phyloP scores from a whole-genome alignment of 2,329 filamentous ascomycete species.

The Penicillium polonicum region DNA sequence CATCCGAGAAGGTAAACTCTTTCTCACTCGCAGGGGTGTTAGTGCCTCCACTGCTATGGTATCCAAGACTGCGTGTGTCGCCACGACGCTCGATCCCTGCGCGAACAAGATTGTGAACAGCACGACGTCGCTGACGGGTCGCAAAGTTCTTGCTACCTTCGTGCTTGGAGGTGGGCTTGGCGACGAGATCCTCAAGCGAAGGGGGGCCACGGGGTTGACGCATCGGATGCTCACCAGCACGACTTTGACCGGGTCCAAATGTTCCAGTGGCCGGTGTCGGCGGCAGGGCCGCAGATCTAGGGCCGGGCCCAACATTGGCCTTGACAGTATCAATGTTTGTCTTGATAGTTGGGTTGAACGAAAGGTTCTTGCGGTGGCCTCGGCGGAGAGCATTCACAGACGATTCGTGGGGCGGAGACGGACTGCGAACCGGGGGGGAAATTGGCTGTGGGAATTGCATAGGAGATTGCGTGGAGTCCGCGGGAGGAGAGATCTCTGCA shows the following conservation, averaged over 20 bases:
- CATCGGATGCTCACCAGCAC: slow-evolving; percentile 89
- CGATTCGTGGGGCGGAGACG: slow-evolving; percentile 70
- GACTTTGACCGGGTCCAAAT: slow-evolving; percentile 88
- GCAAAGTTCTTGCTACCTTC: slow-evolving; percentile 98
- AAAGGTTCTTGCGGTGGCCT: slow-evolving; percentile 86
- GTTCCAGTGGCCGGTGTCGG: slow-evolving; percentile 76
- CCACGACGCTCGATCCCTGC: slow-evolving; percentile 81
- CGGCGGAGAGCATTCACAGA: slow-evolving; percentile 91
- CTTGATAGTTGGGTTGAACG: slow-evolving; percentile 58
- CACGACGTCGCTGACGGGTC: slow-evolving; percentile 84
- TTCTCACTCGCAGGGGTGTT: slow-evolving; percentile 89
- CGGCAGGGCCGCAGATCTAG: slow-evolving; percentile 78
- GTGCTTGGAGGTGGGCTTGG: slow-evolving; percentile 86
- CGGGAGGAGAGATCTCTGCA: slow-evolving; percentile 79
- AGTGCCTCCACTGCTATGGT: slow-evolving; percentile 64
- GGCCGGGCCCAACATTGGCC: slow-evolving; percentile 60
- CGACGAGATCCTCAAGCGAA: slow-evolving; percentile 82
- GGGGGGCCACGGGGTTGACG: slow-evolving; percentile 93
- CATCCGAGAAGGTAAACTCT: slow-evolving; percentile 66
- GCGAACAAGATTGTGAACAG: slow-evolving; percentile 85
- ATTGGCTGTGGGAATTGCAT: slow-evolving; percentile 64
- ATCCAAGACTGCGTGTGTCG: slow-evolving; percentile 68
- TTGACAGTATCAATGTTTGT: slow-evolving; percentile 46
- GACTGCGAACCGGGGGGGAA: slow-evolving; percentile 60
- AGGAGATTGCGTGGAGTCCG: slow-evolving; percentile 57